Evolutionary conservation across 441 rosid genomes (phyloP), one percentile per base, ranked within the genome.

Genomic region (Bocquillonia castaneifolia): DNA sequence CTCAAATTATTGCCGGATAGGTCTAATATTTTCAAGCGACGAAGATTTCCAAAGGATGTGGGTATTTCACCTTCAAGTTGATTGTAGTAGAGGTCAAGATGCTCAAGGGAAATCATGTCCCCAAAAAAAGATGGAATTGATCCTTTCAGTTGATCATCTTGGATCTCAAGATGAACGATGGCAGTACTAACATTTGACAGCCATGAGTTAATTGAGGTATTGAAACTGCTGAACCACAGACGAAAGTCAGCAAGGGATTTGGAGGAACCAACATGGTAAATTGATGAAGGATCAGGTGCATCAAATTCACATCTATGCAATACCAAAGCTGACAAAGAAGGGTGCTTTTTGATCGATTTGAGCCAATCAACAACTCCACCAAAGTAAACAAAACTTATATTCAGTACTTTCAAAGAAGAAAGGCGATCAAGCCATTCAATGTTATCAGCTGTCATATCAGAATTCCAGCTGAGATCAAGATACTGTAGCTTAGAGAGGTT

Each of bases 401-500:
- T 18, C 2, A 71, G 74, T 13, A 10, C 18, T 57, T 15, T 56
- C 5, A 64, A 36, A 1, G 69, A 71, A 36, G 64, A 20, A 36
- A 64, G 74, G 10, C 52, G 52, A 57, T 62, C 39, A 48, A 71
- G 70, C 69, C 70, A 71, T 47, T 71, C 74, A n/a, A 64, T 7
- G 36, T 10, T 64, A 40, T 64, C 39, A 4, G 44, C 66, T 26
- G 15, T 59, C 40, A 60, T 25, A 39, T 18, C 55, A 3, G 1
- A 1, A 62, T 62, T 48, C 12, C 18, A 13, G 59, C 31, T 63
- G 12, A 52, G 62, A 39, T 63, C 37, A 22, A 63, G 58, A 53
- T 50, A 61, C 42, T 29, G 56, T 13, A 71, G 59, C 48, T 13
- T 64, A 15, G 63, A 71, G 37, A 71, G 74, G 14, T 54, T 54